These are phyloP conservation scores for Annona cherimola DNA, from an alignment of 164 flowering plant genomes.

Conservation along the genomic window DNA sequence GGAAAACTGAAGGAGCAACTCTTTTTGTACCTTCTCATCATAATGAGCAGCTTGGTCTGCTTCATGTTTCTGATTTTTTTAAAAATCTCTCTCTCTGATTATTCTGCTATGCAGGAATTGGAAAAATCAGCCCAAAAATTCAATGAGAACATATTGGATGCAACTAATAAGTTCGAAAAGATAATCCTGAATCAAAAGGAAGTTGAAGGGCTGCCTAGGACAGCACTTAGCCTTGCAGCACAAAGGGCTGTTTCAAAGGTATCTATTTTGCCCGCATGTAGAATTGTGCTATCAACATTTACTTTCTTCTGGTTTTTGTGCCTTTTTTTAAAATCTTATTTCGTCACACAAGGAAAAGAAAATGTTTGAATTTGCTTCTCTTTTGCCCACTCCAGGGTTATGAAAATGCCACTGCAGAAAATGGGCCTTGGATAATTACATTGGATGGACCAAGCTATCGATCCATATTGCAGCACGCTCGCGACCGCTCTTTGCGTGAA, in stretches of 20 bases:
- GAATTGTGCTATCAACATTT: neutral
- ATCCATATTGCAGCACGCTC: constrained; percentile 92
- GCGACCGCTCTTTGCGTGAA: constrained; percentile 73
- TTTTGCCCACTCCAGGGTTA: constrained; percentile 48
- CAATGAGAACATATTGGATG: constrained; percentile 83
- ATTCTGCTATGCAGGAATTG: constrained; percentile 52
- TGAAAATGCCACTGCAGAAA: constrained; percentile 87
- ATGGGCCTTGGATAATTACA: constrained; percentile 95
- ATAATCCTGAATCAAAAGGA: constrained; percentile 77
- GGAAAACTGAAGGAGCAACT: neutral
- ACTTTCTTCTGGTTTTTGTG: neutral
- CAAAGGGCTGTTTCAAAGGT: constrained; percentile 94
- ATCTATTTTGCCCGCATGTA: constrained; percentile 6
- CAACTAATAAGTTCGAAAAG: constrained; percentile 92
- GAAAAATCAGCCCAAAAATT: constrained; percentile 78
- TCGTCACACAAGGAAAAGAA: neutral
- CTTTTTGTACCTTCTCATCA: neutral
- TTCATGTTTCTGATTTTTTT: neutral
- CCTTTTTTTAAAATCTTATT: neutral
- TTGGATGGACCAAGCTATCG: constrained; percentile 87
- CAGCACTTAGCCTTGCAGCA: constrained; percentile 83
- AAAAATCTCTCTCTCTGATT: neutral
- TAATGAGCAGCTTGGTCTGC: neutral
- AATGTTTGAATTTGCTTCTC: neutral
- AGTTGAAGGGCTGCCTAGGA: constrained; percentile 87